These are phyloP conservation scores for Aspergillus conjunctus DNA, from an alignment of 495 filamentous ascomycete genomes.

Conservation along the genomic window DNA sequence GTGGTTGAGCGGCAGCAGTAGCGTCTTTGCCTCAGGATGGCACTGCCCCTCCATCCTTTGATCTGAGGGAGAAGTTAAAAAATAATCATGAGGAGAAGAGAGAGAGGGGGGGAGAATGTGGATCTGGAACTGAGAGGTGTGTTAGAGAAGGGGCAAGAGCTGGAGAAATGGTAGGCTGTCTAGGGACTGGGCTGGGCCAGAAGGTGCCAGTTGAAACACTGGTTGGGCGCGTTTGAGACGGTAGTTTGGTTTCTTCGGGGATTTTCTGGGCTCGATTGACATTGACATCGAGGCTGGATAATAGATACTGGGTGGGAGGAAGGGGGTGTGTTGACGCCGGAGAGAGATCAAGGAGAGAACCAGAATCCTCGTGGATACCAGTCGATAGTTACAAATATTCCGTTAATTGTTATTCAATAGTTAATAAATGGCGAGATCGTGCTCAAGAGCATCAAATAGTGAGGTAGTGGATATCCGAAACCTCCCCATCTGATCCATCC, in stretches of 20 bases:
- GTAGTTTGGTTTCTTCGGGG: constrained; percentile 11
- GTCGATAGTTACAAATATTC: not conserved
- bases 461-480: not conserved
- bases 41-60: constrained; percentile 12
- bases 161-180: not conserved
- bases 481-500: not conserved
- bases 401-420: not conserved
- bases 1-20: constrained; percentile 24
- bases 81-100: not conserved
- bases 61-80: not conserved
- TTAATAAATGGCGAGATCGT: not conserved
- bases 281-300: not conserved
- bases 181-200: not conserved
- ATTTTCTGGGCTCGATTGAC: not conserved
- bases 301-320: not conserved
- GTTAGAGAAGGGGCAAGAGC: not conserved
- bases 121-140: not conserved
- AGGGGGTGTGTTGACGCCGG: not conserved
- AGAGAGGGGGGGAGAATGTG: not conserved
- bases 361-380: not conserved
- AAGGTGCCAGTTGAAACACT: constrained; percentile 27
- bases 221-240: constrained; percentile 21
- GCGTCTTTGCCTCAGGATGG: constrained; percentile 18
- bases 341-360: not conserved
- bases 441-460: not conserved